Conservation (phyloP, 768 basidiomycete species). For the Gloeophyllum trabeum region DNA sequence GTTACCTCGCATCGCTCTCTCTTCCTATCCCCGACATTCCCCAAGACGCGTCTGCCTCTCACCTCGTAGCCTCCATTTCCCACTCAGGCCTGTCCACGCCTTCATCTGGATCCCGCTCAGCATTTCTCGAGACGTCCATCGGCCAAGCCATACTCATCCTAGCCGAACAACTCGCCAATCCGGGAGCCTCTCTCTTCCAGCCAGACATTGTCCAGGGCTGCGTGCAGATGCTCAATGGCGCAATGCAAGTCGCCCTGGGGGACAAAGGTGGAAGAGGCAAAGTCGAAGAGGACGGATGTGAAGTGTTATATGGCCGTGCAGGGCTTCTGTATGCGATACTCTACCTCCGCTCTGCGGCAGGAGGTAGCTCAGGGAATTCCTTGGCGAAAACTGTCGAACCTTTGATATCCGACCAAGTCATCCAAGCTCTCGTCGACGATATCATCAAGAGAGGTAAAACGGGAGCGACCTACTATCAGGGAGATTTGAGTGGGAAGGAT, state of each 20-base stretch:
- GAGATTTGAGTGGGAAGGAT: slow-evolving; percentile 15
- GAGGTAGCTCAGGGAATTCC: neutral
- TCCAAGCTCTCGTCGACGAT: slow-evolving; percentile 28
- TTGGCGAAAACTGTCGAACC: slow-evolving; percentile 1
- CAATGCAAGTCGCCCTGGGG: slow-evolving; percentile 10
- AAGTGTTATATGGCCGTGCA: slow-evolving; percentile 48
- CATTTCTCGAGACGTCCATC: slow-evolving; percentile 18
- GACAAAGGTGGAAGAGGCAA: slow-evolving; percentile 1
- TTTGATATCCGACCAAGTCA: slow-evolving; percentile 23
- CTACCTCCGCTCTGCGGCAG: slow-evolving; percentile 22
- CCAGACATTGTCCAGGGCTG: slow-evolving; percentile 1
- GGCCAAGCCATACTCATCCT: slow-evolving; percentile 17
- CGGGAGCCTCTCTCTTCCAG: neutral
- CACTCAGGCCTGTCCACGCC: neutral
- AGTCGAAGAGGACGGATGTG: slow-evolving; percentile 35
- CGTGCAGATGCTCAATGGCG: slow-evolving; percentile 6
- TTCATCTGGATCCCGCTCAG: slow-evolving; percentile 1
- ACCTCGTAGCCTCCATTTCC: neutral
- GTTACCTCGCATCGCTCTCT: neutral
- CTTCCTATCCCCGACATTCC: neutral
- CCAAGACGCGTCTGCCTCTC: neutral
- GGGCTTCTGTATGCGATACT: slow-evolving; percentile 44
- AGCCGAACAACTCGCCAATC: slow-evolving; percentile 9
- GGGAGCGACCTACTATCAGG: slow-evolving; percentile 24
- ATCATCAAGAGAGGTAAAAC: slow-evolving; percentile 32